A percentile compares a stretch with the other conserved stretches of the same genome.
Conservation (phyloP, 2,329 filamentous ascomycete genomes). For the Claviceps monticola region DNA sequence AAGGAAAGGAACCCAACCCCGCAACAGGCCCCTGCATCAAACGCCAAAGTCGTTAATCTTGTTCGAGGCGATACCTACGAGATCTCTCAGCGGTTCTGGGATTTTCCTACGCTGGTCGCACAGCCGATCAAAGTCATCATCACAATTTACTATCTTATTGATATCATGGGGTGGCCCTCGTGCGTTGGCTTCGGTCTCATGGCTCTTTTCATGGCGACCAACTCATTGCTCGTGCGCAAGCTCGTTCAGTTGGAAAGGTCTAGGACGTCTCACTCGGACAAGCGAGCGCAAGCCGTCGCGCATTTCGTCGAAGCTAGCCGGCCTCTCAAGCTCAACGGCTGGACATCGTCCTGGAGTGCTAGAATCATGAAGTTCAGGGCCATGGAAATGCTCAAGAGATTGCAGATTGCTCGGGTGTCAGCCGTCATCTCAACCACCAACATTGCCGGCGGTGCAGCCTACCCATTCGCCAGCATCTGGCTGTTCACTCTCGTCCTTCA, state of each 20-base stretch:
- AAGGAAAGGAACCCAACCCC: not conserved
- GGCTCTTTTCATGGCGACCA: constrained; percentile 53
- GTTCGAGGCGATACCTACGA: constrained; percentile 75
- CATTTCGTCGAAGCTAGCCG: constrained; percentile 81
- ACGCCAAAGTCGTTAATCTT: constrained; percentile 82
- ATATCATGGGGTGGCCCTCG: constrained; percentile 67
- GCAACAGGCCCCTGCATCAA: constrained; percentile 49
- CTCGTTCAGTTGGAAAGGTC: constrained; percentile 56
- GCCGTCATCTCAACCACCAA: constrained; percentile 54
- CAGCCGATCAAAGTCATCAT: constrained; percentile 66
- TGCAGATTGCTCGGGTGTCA: constrained; percentile 21
- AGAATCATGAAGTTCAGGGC: constrained; percentile 23
- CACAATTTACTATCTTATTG: constrained; percentile 48
- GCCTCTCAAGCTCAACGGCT: constrained; percentile 36
- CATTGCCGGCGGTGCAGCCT: constrained; percentile 55
- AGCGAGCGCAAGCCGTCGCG: constrained; percentile 63
- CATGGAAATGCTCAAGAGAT: constrained; percentile 22
- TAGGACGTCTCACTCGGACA: constrained; percentile 61
- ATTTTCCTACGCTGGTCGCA: constrained; percentile 61
- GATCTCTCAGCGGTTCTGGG: constrained; percentile 76
- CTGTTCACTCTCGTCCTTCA: constrained; percentile 63
- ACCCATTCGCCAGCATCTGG: constrained; percentile 70
- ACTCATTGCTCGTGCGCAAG: constrained; percentile 50
- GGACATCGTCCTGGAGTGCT: constrained; percentile 23
- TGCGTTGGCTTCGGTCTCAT: constrained; percentile 60